Conservation (phyloP, 2,329 filamentous ascomycete genomes). For the Aspergillus intermedius region DNA sequence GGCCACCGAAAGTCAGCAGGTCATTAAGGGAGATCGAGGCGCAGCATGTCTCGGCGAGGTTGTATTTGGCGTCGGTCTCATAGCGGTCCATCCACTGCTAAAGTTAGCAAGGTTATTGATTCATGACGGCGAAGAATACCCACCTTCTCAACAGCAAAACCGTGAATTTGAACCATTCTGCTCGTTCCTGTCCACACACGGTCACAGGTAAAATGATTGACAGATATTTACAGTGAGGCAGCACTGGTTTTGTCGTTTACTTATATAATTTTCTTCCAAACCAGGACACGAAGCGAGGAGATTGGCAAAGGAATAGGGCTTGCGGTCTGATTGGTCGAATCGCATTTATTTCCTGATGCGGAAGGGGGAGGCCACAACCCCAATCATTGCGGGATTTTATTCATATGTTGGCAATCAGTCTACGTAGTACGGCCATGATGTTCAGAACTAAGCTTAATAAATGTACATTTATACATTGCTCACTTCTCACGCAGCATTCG, state of each 20-base stretch:
- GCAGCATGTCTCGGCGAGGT: conserved; percentile 74
- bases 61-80: conserved; percentile 50
- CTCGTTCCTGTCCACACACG: too few relatives aligned
- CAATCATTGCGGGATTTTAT: too few relatives aligned
- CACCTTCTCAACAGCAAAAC: conserved; percentile 17
- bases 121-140: background rate
- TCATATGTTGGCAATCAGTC: too few relatives aligned
- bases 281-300: too few relatives aligned
- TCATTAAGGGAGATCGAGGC: conserved; percentile 67
- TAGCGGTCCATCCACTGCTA: conserved; percentile 52
- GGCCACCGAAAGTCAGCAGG: conserved; percentile 45
- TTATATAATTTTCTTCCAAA: background rate
- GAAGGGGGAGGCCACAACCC: background rate
- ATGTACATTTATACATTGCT: too few relatives aligned
- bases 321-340: conserved; percentile 11
- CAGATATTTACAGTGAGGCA: background rate
- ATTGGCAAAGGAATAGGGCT: background rate
- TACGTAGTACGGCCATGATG: too few relatives aligned
- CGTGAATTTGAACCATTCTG: conserved; percentile 15
- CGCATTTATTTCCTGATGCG: conserved; percentile 10
- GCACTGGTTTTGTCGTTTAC: background rate
- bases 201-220: too few relatives aligned
- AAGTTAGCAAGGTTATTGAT: conserved; percentile 1
- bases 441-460: too few relatives aligned
- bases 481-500: too few relatives aligned